Percentiles rank a stretch among this genome's conserved stretches.
Evolutionary conservation across 257 asterid genomes (phyloP).

Genomic region (Fraxinus cuspidata): DNA sequence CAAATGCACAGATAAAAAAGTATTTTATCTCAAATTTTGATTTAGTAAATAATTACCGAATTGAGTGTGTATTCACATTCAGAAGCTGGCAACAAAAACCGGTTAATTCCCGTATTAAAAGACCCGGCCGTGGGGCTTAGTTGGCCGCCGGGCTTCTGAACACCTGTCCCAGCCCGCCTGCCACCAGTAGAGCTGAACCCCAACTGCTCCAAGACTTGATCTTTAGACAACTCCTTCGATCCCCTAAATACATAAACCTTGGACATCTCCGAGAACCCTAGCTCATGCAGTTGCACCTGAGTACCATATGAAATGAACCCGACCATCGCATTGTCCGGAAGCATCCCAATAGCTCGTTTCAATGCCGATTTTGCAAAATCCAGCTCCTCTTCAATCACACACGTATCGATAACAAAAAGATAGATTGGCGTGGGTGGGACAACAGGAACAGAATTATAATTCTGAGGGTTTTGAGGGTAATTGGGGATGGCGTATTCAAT

Average conservation of each 20-base stretch:
- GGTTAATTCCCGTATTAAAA: conserved; percentile 56
- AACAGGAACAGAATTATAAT: conserved; percentile 39
- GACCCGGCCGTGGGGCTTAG: conserved; percentile 49
- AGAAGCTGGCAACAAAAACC: conserved; percentile 85
- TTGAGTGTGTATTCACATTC: conserved; percentile 82
- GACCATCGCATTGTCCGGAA: conserved; percentile 92
- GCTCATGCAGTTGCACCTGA: conserved; percentile 95
- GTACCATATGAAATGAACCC: conserved; percentile 94
- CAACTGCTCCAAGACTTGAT: conserved; percentile 91
- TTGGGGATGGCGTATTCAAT: conserved; percentile 55
- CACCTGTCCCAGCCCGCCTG: conserved; percentile 50
- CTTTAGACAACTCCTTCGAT: conserved; percentile 72
- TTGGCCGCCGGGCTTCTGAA: conserved; percentile 62
- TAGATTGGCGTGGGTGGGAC: conserved; percentile 49
- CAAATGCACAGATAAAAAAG: neutral
- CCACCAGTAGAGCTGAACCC: conserved; percentile 57
- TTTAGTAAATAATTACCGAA: conserved; percentile 45
- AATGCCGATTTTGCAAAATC: conserved; percentile 77
- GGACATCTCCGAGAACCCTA: conserved; percentile 84
- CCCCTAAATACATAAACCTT: conserved; percentile 92
- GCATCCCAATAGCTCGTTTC: conserved; percentile 82
- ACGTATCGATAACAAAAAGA: conserved; percentile 85
- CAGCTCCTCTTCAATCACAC: conserved; percentile 93
- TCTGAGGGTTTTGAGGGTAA: conserved; percentile 54
- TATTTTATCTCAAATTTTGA: conserved; percentile 16